These are phyloP conservation scores for Candida montana DNA, from an alignment of 805 yeast species.

Conservation along the genomic window DNA sequence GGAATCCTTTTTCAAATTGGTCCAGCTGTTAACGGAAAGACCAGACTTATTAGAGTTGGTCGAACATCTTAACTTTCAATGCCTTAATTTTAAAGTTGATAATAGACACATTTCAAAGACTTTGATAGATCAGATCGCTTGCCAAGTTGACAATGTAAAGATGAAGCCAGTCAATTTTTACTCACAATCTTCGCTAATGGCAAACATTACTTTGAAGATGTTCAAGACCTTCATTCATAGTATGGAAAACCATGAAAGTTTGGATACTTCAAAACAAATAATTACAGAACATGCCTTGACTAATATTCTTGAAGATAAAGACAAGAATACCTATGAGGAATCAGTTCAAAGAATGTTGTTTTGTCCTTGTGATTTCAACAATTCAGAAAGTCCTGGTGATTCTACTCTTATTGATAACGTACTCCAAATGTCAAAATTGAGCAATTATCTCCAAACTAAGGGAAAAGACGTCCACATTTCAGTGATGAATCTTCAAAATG, in stretches of 20 bases:
- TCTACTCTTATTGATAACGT: constrained; percentile 7
- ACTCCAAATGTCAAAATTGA: neutral
- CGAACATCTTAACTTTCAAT: constrained; percentile 5
- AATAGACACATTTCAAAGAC: constrained; percentile 2
- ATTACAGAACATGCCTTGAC: neutral
- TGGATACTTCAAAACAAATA: neutral
- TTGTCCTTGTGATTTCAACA: constrained; percentile 12
- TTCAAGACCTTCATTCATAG: constrained; percentile 4
- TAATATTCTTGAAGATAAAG: neutral
- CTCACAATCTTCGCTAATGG: constrained; percentile 2
- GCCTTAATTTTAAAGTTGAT: constrained; percentile 2
- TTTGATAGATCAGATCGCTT: too few relatives aligned
- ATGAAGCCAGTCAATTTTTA: constrained; percentile 6
- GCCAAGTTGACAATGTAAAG: neutral
- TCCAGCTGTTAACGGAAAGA: constrained; percentile 1
- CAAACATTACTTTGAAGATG: neutral
- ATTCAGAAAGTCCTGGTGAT: constrained; percentile 4
- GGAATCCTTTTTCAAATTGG: constrained; percentile 2
- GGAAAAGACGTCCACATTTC: constrained; percentile 5
- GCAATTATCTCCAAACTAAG: neutral
- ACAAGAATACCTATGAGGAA: constrained; percentile 1
- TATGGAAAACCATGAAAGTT: constrained; percentile 1
- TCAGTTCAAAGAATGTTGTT: constrained; percentile 10
- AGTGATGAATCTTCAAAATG: constrained; percentile 16
- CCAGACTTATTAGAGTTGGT: constrained; percentile 3